Evolutionary conservation across 257 asterid genomes (phyloP), one percentile per base, ranked within the genome.

Genomic region (Nicotiana otophora): DNA sequence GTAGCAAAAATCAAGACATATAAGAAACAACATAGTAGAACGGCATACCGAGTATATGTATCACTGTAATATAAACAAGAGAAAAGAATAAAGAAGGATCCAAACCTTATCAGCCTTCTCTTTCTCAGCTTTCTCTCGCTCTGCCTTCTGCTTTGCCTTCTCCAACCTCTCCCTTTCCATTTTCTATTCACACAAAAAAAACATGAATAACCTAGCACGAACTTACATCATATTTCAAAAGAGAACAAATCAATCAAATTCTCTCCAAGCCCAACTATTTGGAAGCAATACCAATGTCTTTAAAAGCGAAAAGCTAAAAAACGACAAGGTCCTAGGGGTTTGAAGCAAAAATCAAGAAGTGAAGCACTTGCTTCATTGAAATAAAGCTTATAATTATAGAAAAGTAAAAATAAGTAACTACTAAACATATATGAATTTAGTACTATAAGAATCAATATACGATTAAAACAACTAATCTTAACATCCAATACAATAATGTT

Each of bases 91-190:
- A 28, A 31, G 15, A 77, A 70, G 16, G 0, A 68, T 81, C 14
- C 58, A 31, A 62, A 94, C 97, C 97, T 91, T 92, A 7, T 86
- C 90, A 30, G 93, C 64, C 86, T 90, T 91, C 54, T 89, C 95
- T 67, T 72, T 80, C 84, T 88, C 90, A 68, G 90, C 88, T 81
- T 91, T 90, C 89, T 90, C 97, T 86, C 85, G 90, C 85, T 92
- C 96, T 31, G 84, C 88, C 88, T 89, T 91, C 89, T 87, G 91
- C 89, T 91, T 91, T 90, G 76, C 80, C 90, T 93, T 94, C 90
- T 96, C 99, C 94, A 88, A 5, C 88, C 79, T 91, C 87, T 93
- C 97, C 86, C 86, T 91, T 89, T 93, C 98, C 97, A 93, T 92
- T 90, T 90, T 93, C 98, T 94, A 48, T 55, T 81, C 67, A 69